Percentiles rank a stretch among this genome's conserved stretches.
These are phyloP conservation scores for Trametes maxima DNA, from an alignment of 768 basidiomycete genomes.

Conservation along the genomic window DNA sequence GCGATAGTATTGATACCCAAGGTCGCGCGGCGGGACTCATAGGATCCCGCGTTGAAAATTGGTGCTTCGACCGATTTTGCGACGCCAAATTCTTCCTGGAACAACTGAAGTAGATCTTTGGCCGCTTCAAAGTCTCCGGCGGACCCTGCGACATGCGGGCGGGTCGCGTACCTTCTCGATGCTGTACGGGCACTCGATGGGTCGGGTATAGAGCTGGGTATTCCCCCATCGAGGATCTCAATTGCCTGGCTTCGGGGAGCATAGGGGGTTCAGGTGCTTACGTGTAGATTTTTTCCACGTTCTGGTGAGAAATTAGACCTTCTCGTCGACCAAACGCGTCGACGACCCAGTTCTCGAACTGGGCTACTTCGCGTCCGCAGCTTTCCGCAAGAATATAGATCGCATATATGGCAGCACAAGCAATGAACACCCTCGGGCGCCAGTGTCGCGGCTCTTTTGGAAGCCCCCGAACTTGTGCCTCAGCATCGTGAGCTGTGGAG, in stretches of 20 bases:
- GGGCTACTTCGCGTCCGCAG: too few species aligned
- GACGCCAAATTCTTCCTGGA: constrained; percentile 66
- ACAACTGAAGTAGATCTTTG: constrained; percentile 61
- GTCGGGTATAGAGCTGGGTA: constrained; percentile 55
- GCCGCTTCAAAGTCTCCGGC: constrained; percentile 59
- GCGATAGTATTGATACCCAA: constrained; percentile 48
- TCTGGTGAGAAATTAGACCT: background rate
- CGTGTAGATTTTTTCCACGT: background rate
- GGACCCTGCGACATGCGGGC: constrained; percentile 65
- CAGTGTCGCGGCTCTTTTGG: background rate
- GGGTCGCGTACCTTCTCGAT: constrained; percentile 57
- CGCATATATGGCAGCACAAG: background rate
- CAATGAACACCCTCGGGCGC: background rate
- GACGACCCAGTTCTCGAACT: too few species aligned
- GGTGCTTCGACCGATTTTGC: constrained; percentile 48
- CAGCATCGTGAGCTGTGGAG: background rate
- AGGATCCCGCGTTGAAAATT: constrained; percentile 75
- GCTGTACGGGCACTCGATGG: constrained; percentile 56
- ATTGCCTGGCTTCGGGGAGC: background rate
- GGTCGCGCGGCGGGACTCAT: constrained; percentile 66
- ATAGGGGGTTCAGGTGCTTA: background rate
- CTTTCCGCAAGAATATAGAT: background rate
- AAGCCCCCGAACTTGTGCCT: background rate
- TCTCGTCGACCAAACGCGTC: background rate
- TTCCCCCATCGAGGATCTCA: too few species aligned